Conservation (phyloP, 257 asterid species). For the Datura wrightii region DNA sequence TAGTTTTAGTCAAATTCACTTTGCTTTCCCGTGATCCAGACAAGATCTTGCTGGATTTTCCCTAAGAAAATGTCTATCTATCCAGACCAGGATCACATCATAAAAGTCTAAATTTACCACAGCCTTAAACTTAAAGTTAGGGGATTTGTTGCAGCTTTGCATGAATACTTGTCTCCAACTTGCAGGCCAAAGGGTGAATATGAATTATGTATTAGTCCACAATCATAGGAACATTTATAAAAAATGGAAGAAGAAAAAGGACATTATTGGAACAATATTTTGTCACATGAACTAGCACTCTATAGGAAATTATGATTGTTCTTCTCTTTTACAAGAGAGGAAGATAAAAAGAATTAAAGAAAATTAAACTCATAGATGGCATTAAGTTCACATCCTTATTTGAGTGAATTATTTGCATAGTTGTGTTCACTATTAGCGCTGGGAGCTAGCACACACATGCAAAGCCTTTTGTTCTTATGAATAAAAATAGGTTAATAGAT, state of each 20-base stretch:
- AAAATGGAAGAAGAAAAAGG: not conserved
- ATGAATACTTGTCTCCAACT: not conserved
- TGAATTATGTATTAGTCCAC: too few relatives aligned
- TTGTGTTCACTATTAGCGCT: not conserved
- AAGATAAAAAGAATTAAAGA: too few relatives aligned
- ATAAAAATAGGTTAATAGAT: not conserved
- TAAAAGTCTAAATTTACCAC: not conserved
- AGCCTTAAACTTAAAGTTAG: not conserved
- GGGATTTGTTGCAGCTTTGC: constrained; percentile 29
- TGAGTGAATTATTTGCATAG: not conserved
- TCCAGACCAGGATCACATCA: not conserved
- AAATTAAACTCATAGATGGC: too few relatives aligned
- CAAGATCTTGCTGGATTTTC: constrained; percentile 13
- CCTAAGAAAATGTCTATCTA: not conserved
- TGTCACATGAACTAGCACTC: not conserved
- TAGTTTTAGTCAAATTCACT: not conserved
- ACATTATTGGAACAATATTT: not conserved
- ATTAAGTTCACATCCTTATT: not conserved
- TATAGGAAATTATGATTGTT: not conserved
- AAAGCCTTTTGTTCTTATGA: not conserved
- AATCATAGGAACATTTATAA: too few relatives aligned
- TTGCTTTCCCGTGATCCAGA: not conserved
- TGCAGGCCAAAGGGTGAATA: not conserved
- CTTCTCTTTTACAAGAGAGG: not conserved
- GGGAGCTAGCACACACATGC: not conserved